Base-by-base conservation (phyloP, 116 monocot genomes). In the Dioscorea cayenensis region DNA sequence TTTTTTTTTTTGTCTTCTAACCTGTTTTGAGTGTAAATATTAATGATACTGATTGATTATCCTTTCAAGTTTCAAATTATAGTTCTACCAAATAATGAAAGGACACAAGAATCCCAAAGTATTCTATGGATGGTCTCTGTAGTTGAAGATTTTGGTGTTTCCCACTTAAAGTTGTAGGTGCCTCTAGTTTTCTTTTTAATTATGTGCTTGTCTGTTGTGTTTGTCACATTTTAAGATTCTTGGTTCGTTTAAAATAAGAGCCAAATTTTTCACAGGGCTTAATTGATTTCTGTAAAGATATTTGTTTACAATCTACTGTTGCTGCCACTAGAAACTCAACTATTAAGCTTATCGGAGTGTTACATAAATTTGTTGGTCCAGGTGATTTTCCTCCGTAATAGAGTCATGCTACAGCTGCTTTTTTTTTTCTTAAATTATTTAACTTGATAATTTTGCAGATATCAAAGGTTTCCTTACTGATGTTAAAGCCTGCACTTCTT, bases 11-110 rank as follows among this genome's bases (percentile, higher is more conserved):
- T n/a, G n/a, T n/a, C n/a, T n/a, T n/a, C n/a, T 25, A 25, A 25
- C 55, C 55, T 16, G 1, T 14, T 55, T 14, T 55, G 16, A n/a
- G 16, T 16, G 4, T 55, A 55, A 18, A n/a, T 18, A 18, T n/a
- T 55, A 18, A 18, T 7, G 23, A 7, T 5, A 22, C 62, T 43
- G 43, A 43, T 43, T 6, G 7, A 5, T 62, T 11, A 7, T 62
- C 21, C 7, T 21, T 62, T 62, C n/a, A n/a, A n/a, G n/a, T n/a
- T n/a, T n/a, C 11, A 23, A 51, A 21, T 36, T 28, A 23, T 75
- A 95, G 99, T 78, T 99, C 22, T 99, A 91, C 77, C 94, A 99
- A 83, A 94, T 99, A 48, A 91, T 99, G 94, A 99, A 89, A 68
- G 99, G 91, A 67, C 99, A 99, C 78, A 94, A 94, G 76, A 99